Evolutionary conservation across 352 stramenopile species (phyloP), one percentile per base, ranked within the genome.

Genomic region (Pythium rhizo-oryzae): DNA sequence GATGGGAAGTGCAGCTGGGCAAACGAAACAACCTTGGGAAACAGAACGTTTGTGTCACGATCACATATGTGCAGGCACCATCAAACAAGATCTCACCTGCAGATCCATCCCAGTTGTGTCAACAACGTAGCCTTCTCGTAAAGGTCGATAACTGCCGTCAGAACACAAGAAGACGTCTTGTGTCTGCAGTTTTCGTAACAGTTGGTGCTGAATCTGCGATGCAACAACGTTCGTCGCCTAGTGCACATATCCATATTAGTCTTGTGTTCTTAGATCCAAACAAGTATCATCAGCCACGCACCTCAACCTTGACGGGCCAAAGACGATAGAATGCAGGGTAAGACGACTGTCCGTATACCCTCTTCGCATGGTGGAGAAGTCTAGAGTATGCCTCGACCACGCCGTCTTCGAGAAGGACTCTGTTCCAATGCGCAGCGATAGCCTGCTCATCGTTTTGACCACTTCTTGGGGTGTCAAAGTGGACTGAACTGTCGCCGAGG

Each of bases 101-200:
- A 91, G 78, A 59, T 92, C 81, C 81, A 94, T 87, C 19, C 69
- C 76, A n/a, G 49, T 52, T 7, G 81, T 69, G 60, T 92, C 82
- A 28, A 94, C 79, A 19, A 92, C 68, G 30, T 86, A 94, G 24
- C 81, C 84, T 21, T 64, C 80, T 47, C 64, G 79, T 6, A 94
- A 58, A 7, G 72, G 62, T 24, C 84, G 76, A 59, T 88, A 92
- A 12, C 46, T 75, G n/a, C 80, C 80, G 53, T 92, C 84, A 13
- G 80, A 84, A 41, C 86, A 94, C 62, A 91, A 68, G 62, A 92
- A 92, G 25, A 92, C 58, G 28, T 88, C 81, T 35, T 87, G 74
- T 13, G 60, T 70, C 1, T 59, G 72, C 24, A 92, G 74, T 12
- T 68, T 62, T 16, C 59, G 72, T 51, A 89, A 89, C 23, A 89